Conservation (phyloP, 2,329 filamentous ascomycete species). For the Zasmidium citrigriseum region DNA sequence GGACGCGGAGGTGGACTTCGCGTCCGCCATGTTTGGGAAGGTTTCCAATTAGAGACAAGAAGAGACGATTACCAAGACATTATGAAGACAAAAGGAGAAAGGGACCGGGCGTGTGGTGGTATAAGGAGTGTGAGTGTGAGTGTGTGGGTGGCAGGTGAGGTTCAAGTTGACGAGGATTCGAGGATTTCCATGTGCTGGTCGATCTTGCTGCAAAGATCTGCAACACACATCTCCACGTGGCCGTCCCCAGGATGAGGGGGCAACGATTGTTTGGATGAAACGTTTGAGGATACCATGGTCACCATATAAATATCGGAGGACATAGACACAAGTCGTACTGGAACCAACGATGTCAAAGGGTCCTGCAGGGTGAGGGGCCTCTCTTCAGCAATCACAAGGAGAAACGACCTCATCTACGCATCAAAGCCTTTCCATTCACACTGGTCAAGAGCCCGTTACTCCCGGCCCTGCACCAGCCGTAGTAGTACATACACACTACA, state of each 20-base stretch:
- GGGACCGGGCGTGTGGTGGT: background rate
- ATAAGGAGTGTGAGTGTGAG: background rate
- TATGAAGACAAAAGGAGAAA: conserved; percentile 4
- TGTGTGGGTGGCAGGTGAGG: background rate
- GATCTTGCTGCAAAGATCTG: background rate
- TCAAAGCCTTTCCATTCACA: background rate
- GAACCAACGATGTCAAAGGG: no score
- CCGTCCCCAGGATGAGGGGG: background rate
- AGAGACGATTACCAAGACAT: conserved; percentile 9
- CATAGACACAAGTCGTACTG: no score
- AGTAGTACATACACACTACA: conserved; percentile 8
- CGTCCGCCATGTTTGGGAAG: conserved; percentile 19
- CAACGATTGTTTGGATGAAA: background rate
- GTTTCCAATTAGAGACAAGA: conserved; percentile 6
- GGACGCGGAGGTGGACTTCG: conserved; percentile 9
- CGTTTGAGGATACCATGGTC: background rate
- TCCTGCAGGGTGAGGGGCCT: background rate
- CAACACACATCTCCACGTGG: background rate
- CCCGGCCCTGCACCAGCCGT: background rate
- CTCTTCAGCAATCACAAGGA: background rate
- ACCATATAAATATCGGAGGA: no score
- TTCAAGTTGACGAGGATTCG: background rate
- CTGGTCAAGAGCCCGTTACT: background rate
- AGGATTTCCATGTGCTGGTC: background rate
- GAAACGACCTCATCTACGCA: background rate